A percentile compares a stretch with the other conserved stretches of the same genome.
These are phyloP conservation scores for Psidium friedrichsthalianum DNA, from an alignment of 345 rosid genomes.

Conservation along the genomic window DNA sequence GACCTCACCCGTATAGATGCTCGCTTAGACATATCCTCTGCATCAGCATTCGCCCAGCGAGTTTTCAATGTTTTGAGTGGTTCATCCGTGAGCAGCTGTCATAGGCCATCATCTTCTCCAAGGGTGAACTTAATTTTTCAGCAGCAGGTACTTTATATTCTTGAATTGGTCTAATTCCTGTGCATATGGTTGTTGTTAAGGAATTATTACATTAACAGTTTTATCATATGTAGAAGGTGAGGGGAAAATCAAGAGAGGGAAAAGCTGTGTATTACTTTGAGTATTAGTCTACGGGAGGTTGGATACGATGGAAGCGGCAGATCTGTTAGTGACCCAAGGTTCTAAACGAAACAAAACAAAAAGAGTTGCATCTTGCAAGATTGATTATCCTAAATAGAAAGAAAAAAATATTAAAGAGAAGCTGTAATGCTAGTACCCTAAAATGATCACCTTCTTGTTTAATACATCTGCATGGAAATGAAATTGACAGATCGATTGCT, in stretches of 20 bases:
- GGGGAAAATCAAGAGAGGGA: not conserved
- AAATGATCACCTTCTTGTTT: not conserved
- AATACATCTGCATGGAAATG: not conserved
- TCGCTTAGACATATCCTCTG: slow-evolving; percentile 62
- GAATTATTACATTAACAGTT: not conserved
- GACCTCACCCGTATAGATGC: slow-evolving; percentile 76
- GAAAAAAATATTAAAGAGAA: not conserved
- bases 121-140: slow-evolving; percentile 62
- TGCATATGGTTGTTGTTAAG: not conserved
- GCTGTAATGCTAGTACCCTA: not conserved
- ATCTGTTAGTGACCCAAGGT: not conserved
- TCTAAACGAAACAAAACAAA: not conserved
- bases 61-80: slow-evolving; percentile 25
- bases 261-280: not conserved
- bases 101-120: slow-evolving; percentile 40
- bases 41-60: slow-evolving; percentile 39
- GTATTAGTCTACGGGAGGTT: not conserved
- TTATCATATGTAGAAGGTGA: not conserved
- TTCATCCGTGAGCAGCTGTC: slow-evolving; percentile 26
- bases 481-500: not conserved
- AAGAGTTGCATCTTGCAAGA: not conserved
- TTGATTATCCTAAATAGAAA: not conserved
- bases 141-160: slow-evolving; percentile 52
- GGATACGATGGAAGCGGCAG: not conserved
- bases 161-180: not conserved